Conservation (phyloP, 1,284 basidiomycete species). For the Phaffia rhodozyma region DNA sequence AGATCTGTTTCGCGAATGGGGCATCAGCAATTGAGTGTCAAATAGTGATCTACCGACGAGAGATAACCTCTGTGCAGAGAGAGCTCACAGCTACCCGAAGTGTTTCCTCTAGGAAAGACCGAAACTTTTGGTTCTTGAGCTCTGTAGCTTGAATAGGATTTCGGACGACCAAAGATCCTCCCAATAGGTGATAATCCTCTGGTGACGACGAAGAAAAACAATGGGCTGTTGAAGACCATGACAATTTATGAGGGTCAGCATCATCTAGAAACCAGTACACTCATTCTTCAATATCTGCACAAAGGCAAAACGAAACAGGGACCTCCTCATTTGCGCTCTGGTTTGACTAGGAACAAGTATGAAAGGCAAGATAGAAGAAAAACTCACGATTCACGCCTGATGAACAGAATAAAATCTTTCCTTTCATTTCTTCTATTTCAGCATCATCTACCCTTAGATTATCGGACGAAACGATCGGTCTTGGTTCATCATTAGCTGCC, state of each 20-base stretch:
- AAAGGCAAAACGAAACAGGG: not conserved
- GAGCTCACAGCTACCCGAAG: not conserved
- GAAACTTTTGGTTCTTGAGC: not conserved
- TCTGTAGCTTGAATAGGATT: not conserved
- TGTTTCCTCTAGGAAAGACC: not conserved
- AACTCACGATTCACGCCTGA: not conserved
- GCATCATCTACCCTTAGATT: no score
- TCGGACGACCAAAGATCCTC: conserved; percentile 12
- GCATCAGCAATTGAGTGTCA: not conserved
- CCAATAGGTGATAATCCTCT: conserved; percentile 8
- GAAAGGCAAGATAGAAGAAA: no score
- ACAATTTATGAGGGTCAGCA: not conserved
- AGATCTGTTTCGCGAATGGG: not conserved
- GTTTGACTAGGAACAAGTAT: not conserved
- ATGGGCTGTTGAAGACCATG: not conserved
- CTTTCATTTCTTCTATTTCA: not conserved
- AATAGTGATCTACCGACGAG: not conserved
- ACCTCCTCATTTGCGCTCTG: not conserved
- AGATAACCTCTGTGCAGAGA: not conserved
- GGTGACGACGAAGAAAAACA: not conserved
- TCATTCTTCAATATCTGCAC: not conserved
- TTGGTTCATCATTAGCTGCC: no score
- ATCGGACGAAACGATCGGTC: no score
- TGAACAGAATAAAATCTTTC: not conserved
- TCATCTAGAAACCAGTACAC: not conserved